A percentile compares a stretch with the other conserved stretches of the same genome.
Evolutionary conservation across 2,329 filamentous ascomycete genomes (phyloP).

Genomic region (Lecanoromycetidae sp.): DNA sequence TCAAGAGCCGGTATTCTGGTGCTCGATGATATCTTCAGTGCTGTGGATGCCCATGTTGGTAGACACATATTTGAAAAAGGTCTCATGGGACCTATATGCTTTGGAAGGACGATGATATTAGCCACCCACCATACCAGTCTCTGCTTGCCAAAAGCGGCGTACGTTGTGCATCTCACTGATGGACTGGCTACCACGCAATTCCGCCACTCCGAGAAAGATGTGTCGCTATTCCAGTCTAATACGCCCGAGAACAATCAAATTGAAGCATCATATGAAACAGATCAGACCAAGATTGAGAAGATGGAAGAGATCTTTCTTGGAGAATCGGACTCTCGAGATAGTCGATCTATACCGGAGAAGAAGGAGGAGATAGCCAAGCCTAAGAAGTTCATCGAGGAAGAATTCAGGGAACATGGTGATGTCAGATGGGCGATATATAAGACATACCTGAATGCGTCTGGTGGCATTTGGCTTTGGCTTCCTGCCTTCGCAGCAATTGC

Average conservation of each 20-base stretch:
- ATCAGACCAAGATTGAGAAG: background rate
- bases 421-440: constrained; percentile 55
- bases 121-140: constrained; percentile 71
- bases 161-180: constrained; percentile 59
- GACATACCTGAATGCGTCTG: constrained; percentile 46
- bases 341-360: constrained; percentile 53
- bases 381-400: constrained; percentile 65
- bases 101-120: constrained; percentile 59
- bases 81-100: constrained; percentile 56
- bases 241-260: background rate
- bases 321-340: too few species aligned
- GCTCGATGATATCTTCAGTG: constrained; percentile 72
- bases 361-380: constrained; percentile 35
- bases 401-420: constrained; percentile 55
- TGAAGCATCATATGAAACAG: background rate
- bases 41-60: constrained; percentile 70
- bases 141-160: constrained; percentile 58
- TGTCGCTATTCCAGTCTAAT: background rate
- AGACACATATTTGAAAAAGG: constrained; percentile 70
- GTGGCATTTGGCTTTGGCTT: background rate
- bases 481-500: background rate
- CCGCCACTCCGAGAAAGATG: background rate
- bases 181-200: constrained; percentile 39
- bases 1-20: constrained; percentile 64
- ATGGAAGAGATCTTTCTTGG: too few species aligned